Evolutionary conservation across 2,329 filamentous ascomycete species (phyloP).

Genomic region (Sclerotinia spermophila): DNA sequence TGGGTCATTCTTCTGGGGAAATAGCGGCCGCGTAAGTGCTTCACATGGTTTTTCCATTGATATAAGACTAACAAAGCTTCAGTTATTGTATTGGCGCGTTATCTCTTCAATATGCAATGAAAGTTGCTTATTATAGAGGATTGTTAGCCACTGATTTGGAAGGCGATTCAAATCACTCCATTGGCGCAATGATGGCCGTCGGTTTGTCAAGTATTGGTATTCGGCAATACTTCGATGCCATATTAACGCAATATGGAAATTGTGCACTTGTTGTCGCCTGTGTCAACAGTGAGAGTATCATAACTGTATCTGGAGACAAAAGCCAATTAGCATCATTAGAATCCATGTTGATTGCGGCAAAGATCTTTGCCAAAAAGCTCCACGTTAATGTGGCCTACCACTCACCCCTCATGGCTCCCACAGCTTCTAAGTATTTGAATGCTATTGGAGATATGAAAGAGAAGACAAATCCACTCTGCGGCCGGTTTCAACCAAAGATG

Average conservation of each 20-base stretch:
- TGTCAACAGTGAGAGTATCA: background rate
- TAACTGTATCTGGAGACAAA: constrained; percentile 8
- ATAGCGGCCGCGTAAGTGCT: constrained; percentile 37
- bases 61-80: constrained; percentile 17
- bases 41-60: background rate
- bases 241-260: background rate
- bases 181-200: constrained; percentile 53
- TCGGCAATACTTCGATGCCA: background rate
- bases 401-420: background rate
- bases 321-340: constrained; percentile 10
- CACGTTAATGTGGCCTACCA: background rate
- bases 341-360: background rate
- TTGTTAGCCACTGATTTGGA: constrained; percentile 20
- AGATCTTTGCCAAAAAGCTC: background rate
- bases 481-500: constrained; percentile 34
- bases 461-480: background rate
- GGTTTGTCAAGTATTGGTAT: constrained; percentile 28
- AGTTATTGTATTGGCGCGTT: constrained; percentile 31
- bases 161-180: background rate
- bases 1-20: constrained; percentile 34
- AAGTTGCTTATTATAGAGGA: constrained; percentile 23
- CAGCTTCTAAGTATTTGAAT: background rate
- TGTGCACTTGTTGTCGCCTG: background rate
- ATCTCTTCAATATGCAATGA: constrained; percentile 14
- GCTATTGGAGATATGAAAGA: background rate